These are phyloP conservation scores for Medicago truncatula DNA, from an alignment of 306 rosid genomes.

Conservation along the genomic window MtrunA17r5.0-ANR NC_053042.1:50672501-50673000, in stretches of 20 bases:
- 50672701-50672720: constrained; percentile 19
- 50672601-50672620: background rate
- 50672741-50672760: constrained; percentile 1
- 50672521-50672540: constrained; percentile 46
- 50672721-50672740: constrained; percentile 8
- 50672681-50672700: background rate
- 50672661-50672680: constrained; percentile 14
- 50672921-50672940: background rate
- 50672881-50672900: constrained; percentile 8
- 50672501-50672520: constrained; percentile 90
- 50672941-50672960: background rate
- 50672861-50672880: constrained; percentile 5
- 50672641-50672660: background rate
- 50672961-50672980: background rate
- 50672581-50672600: constrained; percentile 3
- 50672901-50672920: constrained; percentile 20
- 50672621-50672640: constrained; percentile 22
- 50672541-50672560: constrained; percentile 20
- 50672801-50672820: constrained; percentile 15
- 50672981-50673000: background rate
- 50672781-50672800: constrained; percentile 19
- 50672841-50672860: background rate
- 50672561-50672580: constrained; percentile 5
- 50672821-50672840: constrained; percentile 7
- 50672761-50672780: constrained; percentile 1